Conservation (phyloP, 176 grass and related monocot genomes). For the Aegilops umbellulata region DNA sequence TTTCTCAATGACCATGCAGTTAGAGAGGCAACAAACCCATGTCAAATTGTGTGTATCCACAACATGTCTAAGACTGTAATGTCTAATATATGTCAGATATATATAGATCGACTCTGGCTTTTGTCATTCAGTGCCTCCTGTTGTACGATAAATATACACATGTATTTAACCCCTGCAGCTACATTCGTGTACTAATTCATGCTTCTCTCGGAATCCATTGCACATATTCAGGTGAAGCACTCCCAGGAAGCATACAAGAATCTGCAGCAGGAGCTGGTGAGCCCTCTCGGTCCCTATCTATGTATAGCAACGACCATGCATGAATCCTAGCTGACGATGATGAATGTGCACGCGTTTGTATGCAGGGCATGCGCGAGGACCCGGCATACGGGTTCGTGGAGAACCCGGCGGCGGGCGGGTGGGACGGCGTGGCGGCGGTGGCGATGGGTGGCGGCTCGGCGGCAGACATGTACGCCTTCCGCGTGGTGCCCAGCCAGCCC, state of each 20-base stretch:
- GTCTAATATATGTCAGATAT: neutral
- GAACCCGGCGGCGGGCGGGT: slow-evolving; percentile 39
- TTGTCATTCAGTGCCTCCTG: neutral
- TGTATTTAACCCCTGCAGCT: neutral
- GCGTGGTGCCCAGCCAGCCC: slow-evolving; percentile 82
- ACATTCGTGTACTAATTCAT: neutral
- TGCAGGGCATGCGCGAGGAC: slow-evolving; percentile 77
- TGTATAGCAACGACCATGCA: neutral
- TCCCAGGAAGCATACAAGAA: slow-evolving; percentile 73
- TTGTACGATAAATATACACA: neutral
- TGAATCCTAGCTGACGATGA: neutral
- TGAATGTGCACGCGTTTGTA: neutral
- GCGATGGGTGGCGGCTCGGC: slow-evolving; percentile 17
- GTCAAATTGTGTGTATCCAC: neutral
- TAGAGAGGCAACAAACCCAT: neutral
- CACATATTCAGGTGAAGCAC: slow-evolving; percentile 68
- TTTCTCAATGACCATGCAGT: neutral
- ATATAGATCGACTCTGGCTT: neutral
- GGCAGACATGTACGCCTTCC: slow-evolving; percentile 76
- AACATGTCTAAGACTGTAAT: neutral
- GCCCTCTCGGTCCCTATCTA: neutral
- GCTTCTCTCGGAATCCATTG: neutral
- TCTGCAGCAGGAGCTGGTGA: slow-evolving; percentile 70
- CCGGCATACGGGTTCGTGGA: slow-evolving; percentile 73
- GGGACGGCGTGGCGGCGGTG: slow-evolving; percentile 38